Base-by-base conservation (phyloP, 495 filamentous ascomycete genomes). In the Antarctomyces pellizariae region DNA sequence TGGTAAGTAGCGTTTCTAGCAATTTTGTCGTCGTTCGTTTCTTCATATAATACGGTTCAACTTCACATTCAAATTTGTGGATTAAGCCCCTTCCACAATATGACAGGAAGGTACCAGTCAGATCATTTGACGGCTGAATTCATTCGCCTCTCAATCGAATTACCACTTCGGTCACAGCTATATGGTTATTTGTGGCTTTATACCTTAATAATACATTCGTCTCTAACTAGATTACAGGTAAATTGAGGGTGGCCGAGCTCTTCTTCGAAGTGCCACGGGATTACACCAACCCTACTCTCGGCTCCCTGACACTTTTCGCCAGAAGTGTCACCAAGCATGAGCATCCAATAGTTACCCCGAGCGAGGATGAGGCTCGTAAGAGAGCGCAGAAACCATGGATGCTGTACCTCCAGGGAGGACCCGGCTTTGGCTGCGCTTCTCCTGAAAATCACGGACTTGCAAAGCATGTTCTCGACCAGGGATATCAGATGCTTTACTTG, bases 251-350 rank as follows among this genome's bases (percentile, higher is more conserved):
- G 24, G 70, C 67, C 1, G 80, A 90, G 44, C 57, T 79, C 30
- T 74, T 78, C 53, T 91, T 91, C 42, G 66, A 79, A 37, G 78
- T 91, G 6, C 78, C 80, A 18, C 51, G 67, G 27, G 73, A 86
- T 45, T 68, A 89, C 45, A 43, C 54, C 31, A 60, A 62, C n/a
- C 73, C 68, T 10, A 43, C 47, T 1, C 48, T 52, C n/a, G 66
- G 62, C 10, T 64, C 43, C 3, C 39, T 91, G 24, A 64, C 61
- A 28, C 53, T 91, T 13, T 91, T 89, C 43, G 80, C 62, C 16
- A 71, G 80, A 27, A 71, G 65, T 32, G 71, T 71, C 15, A 45
- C 56, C 32, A 74, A 64, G 28, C 42, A 64, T 19, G 66, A 74
- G 21, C 67, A 49, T 7, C 66, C 73, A 11, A 61, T 72, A 25